Evolutionary conservation across 495 filamentous ascomycete species (phyloP).

Genomic region (Daldinia childiae): DNA sequence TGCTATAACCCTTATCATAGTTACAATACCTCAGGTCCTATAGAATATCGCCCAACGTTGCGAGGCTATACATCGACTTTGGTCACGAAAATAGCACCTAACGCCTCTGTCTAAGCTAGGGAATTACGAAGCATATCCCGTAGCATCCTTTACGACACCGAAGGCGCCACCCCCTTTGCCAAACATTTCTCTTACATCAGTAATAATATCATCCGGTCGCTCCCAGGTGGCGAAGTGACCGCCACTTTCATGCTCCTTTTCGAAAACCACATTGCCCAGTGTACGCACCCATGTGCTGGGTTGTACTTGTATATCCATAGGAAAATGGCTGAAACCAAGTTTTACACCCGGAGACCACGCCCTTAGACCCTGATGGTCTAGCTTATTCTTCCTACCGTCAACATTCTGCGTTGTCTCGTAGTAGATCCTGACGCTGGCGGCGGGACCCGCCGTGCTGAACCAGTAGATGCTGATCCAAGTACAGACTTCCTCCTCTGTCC

Average conservation of each 20-base stretch:
- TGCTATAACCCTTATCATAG: neutral
- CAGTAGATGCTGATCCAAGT: slow-evolving; percentile 73
- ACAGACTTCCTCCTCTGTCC: slow-evolving; percentile 73
- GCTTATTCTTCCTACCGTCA: slow-evolving; percentile 32
- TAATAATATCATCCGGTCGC: slow-evolving; percentile 61
- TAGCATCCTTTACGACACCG: slow-evolving; percentile 44
- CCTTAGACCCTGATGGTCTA: slow-evolving; percentile 26
- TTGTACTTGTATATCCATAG: slow-evolving; percentile 61
- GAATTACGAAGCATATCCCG: slow-evolving; percentile 44
- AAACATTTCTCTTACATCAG: slow-evolving; percentile 69
- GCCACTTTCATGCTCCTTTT: slow-evolving; percentile 62
- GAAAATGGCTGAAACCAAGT: slow-evolving; percentile 65
- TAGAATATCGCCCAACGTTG: neutral
- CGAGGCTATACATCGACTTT: neutral
- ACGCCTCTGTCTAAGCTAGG: neutral
- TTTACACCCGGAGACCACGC: slow-evolving; percentile 57
- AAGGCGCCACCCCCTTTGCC: slow-evolving; percentile 48
- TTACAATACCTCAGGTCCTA: neutral
- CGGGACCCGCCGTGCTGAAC: slow-evolving; percentile 66
- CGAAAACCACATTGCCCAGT: slow-evolving; percentile 66
- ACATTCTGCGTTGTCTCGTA: slow-evolving; percentile 60
- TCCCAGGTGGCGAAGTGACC: slow-evolving; percentile 76
- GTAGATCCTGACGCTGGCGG: slow-evolving; percentile 66
- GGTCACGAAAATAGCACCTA: neutral
- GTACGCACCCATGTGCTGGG: slow-evolving; percentile 63